Conservation (phyloP, 306 rosid genomes). For the Rosa chinensis region DNA sequence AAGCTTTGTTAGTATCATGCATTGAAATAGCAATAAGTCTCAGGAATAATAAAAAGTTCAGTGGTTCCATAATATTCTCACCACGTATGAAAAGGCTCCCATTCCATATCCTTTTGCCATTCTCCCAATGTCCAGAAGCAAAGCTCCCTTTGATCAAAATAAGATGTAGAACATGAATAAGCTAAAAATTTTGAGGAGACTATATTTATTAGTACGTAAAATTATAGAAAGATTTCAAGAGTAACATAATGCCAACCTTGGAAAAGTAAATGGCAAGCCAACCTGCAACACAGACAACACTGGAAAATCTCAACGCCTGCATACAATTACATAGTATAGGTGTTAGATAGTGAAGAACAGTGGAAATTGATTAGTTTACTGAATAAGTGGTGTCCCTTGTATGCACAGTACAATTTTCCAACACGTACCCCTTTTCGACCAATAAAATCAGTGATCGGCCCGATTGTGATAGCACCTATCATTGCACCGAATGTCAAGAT, state of each 20-base stretch:
- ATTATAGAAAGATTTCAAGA: not conserved
- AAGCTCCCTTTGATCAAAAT: conserved; percentile 44
- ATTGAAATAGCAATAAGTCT: not conserved
- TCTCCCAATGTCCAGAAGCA: conserved; percentile 78
- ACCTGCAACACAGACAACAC: conserved; percentile 65
- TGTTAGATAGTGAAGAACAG: conserved; percentile 2
- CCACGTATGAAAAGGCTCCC: conserved; percentile 94
- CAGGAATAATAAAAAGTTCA: not conserved
- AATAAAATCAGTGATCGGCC: conserved; percentile 68
- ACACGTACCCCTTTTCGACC: conserved; percentile 83
- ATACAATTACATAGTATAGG: conserved; percentile 14
- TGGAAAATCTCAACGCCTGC: conserved; percentile 88
- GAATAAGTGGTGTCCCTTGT: not conserved
- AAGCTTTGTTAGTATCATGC: conserved; percentile 4
- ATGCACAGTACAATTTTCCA: conserved; percentile 2
- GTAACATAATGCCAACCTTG: conserved; percentile 47
- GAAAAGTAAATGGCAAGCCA: conserved; percentile 82
- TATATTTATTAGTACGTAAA: conserved; percentile 6
- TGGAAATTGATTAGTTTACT: not conserved
- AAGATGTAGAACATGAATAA: conserved; percentile 23
- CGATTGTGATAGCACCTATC: conserved; percentile 89
- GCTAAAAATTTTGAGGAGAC: conserved; percentile 11
- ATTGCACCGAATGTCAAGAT: conserved; percentile 88
- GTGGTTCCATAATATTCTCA: conserved; percentile 12
- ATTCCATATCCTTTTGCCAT: conserved; percentile 91